Base-by-base conservation (phyloP, 2,329 filamentous ascomycete genomes). In the Coniochaeta sp. region DNA sequence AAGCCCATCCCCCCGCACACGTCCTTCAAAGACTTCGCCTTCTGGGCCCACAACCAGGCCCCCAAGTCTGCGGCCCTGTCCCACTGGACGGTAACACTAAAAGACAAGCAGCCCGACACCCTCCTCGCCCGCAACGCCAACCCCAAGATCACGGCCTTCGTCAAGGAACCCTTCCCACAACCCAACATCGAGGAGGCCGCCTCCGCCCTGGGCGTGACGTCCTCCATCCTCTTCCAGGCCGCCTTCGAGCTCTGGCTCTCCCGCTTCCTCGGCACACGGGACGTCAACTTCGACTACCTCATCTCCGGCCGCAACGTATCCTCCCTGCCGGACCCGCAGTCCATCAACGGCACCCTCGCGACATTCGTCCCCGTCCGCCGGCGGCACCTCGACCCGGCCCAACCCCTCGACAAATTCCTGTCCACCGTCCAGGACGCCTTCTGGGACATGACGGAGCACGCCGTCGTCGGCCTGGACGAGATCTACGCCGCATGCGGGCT, bases 241-340 rank as follows among this genome's bases (percentile, higher is more conserved):
- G 63, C 64, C 10, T 70, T 61, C 55, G 55, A 60, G 24, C 47
- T 67, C 10, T 63, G 59, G 51, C 58, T 68, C 7, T 55, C 58
- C 6, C 58, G 55, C 16, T 57, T 57, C 27, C 60, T 52, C n/a
- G 52, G 53, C 9, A 32, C 33, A 3, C 30, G 31, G 6, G 62
- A 64, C 31, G 57, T 69, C 20, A 50, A 53, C 10, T 65, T 65
- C 47, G 67, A 70, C 56, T 64, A 71, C 58, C 65, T 71, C 38
- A 53, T 65, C 48, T 69, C 62, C 1, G 68, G 68, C 16, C 67
- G 68, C 52, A 71, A 71, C 55, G 63, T 69, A 16, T n/a, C n/a
- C n/a, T 18, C 63, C 27, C 54, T 69, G 27, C 57, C 55, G 28
- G 58, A 68, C 49, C 65, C 68, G 5, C 67, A 71, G 49, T 52